A percentile compares a stretch with the other conserved stretches of the same genome.
Conservation (phyloP, 768 basidiomycete species). For the Hortiboletus campestris region DNA sequence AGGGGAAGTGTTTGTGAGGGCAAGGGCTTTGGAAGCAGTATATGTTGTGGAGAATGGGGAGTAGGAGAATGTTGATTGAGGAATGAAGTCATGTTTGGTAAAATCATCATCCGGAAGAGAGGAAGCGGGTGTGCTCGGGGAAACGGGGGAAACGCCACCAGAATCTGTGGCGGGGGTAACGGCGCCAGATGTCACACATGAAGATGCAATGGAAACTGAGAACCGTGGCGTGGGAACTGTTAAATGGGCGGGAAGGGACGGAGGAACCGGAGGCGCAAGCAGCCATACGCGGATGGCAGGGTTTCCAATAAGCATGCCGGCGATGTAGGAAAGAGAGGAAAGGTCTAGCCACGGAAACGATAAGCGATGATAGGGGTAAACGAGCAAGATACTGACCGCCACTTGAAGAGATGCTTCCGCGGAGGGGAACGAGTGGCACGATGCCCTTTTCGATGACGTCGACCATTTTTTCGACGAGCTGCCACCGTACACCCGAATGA, state of each 20-base stretch:
- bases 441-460: constrained; percentile 68
- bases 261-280: constrained; percentile 31
- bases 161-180: constrained; percentile 19
- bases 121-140: constrained; percentile 38
- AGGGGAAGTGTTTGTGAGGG: constrained; percentile 58
- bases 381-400: constrained; percentile 50
- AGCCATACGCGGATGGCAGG: constrained; percentile 72
- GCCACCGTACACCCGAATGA: constrained; percentile 82
- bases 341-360: constrained; percentile 45
- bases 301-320: constrained; percentile 77
- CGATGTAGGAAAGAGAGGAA: constrained; percentile 80
- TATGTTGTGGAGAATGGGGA: constrained; percentile 8
- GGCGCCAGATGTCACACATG: constrained; percentile 16
- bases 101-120: constrained; percentile 27
- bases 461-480: constrained; percentile 77
- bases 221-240: constrained; percentile 13
- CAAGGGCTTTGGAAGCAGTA: constrained; percentile 48
- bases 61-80: neutral
- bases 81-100: neutral
- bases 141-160: constrained; percentile 45
- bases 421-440: constrained; percentile 76
- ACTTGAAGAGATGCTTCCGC: constrained; percentile 80
- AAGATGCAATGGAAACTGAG: neutral
- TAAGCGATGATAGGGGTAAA: constrained; percentile 1
- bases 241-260: constrained; percentile 9